Percentiles rank a stretch among this genome's conserved stretches.
These are phyloP conservation scores for Rhizopus delemar DNA, from an alignment of 371 early-diverging fungal genomes.

Conservation along the genomic window DNA sequence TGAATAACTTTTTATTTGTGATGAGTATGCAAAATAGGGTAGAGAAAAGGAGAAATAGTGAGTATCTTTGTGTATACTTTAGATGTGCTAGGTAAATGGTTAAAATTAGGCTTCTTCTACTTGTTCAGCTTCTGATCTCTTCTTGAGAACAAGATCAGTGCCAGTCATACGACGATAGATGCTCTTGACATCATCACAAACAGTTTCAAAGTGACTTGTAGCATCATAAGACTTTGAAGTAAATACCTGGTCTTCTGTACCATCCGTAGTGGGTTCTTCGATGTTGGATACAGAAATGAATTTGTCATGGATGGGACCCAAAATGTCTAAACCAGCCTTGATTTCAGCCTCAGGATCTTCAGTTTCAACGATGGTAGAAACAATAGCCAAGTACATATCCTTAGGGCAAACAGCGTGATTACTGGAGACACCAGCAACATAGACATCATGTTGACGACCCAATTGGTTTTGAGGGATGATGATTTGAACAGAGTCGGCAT, in stretches of 20 bases:
- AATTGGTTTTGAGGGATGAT: constrained; percentile 97
- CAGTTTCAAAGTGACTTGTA: constrained; percentile 98
- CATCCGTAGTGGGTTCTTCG: constrained; percentile 84
- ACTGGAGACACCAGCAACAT: constrained; percentile 88
- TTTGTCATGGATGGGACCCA: constrained; percentile 92
- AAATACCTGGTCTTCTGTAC: constrained; percentile 82
- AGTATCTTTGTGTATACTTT: neutral
- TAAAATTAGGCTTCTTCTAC: constrained; percentile 27
- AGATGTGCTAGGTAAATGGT: neutral
- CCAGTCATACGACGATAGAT: constrained; percentile 93
- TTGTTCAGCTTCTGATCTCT: constrained; percentile 55
- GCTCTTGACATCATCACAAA: constrained; percentile 94
- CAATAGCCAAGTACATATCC: constrained; percentile 90
- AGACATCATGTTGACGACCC: constrained; percentile 90
- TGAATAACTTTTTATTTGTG: too few relatives aligned
- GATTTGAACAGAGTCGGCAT: constrained; percentile 90
- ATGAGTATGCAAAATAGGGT: constrained; percentile 1
- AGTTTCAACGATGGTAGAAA: constrained; percentile 93
- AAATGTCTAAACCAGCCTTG: constrained; percentile 80
- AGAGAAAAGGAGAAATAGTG: neutral
- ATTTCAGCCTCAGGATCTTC: constrained; percentile 88
- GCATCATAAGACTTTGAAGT: constrained; percentile 97
- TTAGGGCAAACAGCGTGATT: constrained; percentile 91
- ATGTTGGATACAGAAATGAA: constrained; percentile 84
- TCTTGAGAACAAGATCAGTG: constrained; percentile 77